Percentiles rank a stretch among this genome's conserved stretches.
phyloP scores from a whole-genome alignment of 306 rosid species.

The Citrullus mucosospermus region DNA sequence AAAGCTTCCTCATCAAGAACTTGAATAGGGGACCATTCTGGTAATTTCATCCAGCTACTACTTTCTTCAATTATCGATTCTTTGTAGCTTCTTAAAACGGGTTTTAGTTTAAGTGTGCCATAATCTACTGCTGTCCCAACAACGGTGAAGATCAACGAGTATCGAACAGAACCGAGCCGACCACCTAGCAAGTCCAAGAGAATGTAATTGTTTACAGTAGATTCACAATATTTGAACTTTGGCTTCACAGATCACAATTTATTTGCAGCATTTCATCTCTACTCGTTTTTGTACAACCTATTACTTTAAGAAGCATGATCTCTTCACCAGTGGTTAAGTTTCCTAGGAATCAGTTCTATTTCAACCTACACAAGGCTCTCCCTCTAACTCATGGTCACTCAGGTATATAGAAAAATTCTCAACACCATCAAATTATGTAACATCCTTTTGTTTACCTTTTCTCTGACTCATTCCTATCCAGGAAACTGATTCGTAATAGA shows the following conservation, averaged over 20 bases:
- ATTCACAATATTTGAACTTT: neutral
- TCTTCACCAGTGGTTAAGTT: neutral
- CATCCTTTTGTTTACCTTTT: neutral
- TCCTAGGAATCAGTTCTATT: neutral
- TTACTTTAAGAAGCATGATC: neutral
- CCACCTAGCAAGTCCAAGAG: constrained; percentile 46
- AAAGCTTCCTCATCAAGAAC: constrained; percentile 77
- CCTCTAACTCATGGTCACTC: neutral
- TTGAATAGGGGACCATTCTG: constrained; percentile 82
- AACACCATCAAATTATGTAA: neutral
- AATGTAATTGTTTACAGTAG: neutral
- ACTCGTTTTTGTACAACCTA: neutral
- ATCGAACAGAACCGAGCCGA: constrained; percentile 56
- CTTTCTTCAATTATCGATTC: constrained; percentile 33
- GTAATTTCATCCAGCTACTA: constrained; percentile 48
- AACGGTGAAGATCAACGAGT: constrained; percentile 46
- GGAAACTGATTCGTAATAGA: neutral
- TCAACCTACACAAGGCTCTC: neutral
- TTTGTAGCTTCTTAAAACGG: constrained; percentile 23
- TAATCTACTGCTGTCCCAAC: constrained; percentile 68
- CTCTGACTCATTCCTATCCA: neutral
- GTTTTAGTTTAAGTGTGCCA: constrained; percentile 28
- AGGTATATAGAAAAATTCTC: neutral
- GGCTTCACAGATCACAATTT: neutral
- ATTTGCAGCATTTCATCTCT: neutral